Base-by-base conservation (phyloP, 495 filamentous ascomycete genomes). In the Daldinia decipiens region DNA sequence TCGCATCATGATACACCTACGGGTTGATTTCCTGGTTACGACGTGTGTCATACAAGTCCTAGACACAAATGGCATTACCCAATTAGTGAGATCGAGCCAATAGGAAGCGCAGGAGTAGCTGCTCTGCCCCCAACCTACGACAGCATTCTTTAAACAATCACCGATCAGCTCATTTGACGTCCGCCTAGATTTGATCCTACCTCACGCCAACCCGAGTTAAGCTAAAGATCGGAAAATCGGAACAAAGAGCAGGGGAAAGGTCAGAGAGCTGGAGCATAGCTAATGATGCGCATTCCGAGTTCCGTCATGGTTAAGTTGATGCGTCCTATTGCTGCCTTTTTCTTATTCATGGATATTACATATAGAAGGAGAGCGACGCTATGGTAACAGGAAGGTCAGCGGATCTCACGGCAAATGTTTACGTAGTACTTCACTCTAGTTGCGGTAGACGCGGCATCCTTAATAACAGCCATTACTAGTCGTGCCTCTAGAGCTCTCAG, bases 101-200 rank as follows among this genome's bases (percentile, higher is more conserved):
- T 72, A 17, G 65, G 65, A 63, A 56, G 56, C 32, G 40, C 29
- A 54, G 62, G 64, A 62, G 56, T 34, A 19, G 27, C 54, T 51
- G 53, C 21, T 57, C 51, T 51, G 38, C 54, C 50, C 47, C 15
- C 58, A 27, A 47, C 54, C 34, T 58, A 56, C 52, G 58, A 62
- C 65, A 45, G 29, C 17, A 17, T 51, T 58, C 53, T 56, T 40
- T 52, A 60, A 65, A 51, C 54, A 59, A 64, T 47, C 26, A 59
- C 2, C 27, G 68, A 67, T 63, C 68, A 71, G 68, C 68, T 62
- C 68, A 71, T 62, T 71, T 65, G 67, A 70, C 53, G 67, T 53
- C 26, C 26, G 24, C 32, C 45, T 55, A 61, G 51, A 56, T 56
- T 50, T 19, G 47, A 67, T 54, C 47, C 67, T 54, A 47, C 43